These are phyloP conservation scores for Boletus reticulatus DNA, from an alignment of 768 basidiomycete species.

Conservation along the genomic window DNA sequence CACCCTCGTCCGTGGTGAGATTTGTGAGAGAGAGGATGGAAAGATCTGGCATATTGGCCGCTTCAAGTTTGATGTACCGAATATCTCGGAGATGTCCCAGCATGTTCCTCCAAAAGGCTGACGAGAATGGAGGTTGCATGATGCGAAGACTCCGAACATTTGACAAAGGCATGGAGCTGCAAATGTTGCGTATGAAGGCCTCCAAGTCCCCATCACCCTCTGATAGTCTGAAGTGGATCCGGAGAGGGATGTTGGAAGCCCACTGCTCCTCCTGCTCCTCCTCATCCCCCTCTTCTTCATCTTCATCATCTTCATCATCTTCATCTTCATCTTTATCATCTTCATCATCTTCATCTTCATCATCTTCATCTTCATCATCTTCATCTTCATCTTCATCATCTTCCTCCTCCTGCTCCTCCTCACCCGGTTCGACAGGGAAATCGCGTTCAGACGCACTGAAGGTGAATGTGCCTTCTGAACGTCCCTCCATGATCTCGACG, in stretches of 20 bases:
- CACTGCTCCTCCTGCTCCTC: too few species aligned
- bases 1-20: too few species aligned
- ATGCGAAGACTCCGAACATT: not conserved
- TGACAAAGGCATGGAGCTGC: not conserved
- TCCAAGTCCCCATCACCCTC: not conserved
- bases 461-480: not conserved
- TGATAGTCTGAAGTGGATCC: not conserved
- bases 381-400: too few species aligned
- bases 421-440: too few species aligned
- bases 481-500: not conserved
- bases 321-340: too few species aligned
- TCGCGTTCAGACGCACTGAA: not conserved
- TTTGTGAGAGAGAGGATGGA: not conserved
- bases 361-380: too few species aligned
- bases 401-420: too few species aligned
- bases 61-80: not conserved
- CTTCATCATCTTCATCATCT: too few species aligned
- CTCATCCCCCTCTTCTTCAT: too few species aligned
- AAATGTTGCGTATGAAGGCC: not conserved
- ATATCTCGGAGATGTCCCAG: not conserved
- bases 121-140: not conserved
- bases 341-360: too few species aligned
- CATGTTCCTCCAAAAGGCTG: slow-evolving; percentile 1
- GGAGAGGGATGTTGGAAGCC: not conserved
- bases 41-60: not conserved